A percentile compares a stretch with the other conserved stretches of the same genome.
Evolutionary conservation across 352 stramenopile genomes (phyloP).

Genomic region (Pseudoperonospora humuli): DNA sequence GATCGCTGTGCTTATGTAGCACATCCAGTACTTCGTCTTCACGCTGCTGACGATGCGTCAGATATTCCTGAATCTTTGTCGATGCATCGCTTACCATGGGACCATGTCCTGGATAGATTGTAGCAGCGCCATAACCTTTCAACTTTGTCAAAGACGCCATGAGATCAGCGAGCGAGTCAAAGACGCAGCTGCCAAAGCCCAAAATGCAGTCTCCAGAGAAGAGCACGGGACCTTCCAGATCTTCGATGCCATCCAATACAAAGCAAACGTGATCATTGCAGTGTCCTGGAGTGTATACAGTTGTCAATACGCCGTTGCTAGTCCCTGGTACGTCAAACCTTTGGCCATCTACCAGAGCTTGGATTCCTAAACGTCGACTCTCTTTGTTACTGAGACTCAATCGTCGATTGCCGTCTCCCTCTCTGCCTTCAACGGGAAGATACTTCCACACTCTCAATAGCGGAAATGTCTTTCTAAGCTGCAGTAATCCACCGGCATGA

Average conservation of each 20-base stretch:
- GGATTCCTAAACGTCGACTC: slow-evolving; percentile 38
- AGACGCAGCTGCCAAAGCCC: slow-evolving; percentile 77
- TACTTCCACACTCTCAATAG: slow-evolving; percentile 64
- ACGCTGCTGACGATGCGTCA: slow-evolving; percentile 60
- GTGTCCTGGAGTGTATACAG: slow-evolving; percentile 77
- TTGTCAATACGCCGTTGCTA: slow-evolving; percentile 32
- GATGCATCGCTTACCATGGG: slow-evolving; percentile 53
- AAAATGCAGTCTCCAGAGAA: slow-evolving; percentile 85
- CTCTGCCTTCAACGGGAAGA: slow-evolving; percentile 19
- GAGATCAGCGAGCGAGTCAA: slow-evolving; percentile 75
- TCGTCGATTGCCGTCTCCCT: slow-evolving; percentile 24
- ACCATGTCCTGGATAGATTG: slow-evolving; percentile 75
- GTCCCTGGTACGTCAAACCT: slow-evolving; percentile 25
- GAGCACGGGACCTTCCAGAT: slow-evolving; percentile 19
- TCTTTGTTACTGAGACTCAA: slow-evolving; percentile 43
- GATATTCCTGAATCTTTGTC: slow-evolving; percentile 70
- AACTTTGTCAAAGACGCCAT: slow-evolving; percentile 65
- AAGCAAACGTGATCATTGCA: slow-evolving; percentile 84
- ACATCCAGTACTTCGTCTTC: slow-evolving; percentile 55
- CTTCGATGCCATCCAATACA: slow-evolving; percentile 31
- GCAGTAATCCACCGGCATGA: slow-evolving; percentile 79
- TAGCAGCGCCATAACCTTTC: slow-evolving; percentile 21
- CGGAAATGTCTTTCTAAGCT: slow-evolving; percentile 45
- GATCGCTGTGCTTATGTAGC: slow-evolving; percentile 16
- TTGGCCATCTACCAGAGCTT: slow-evolving; percentile 30